These are phyloP conservation scores for Pyropia haitanensis DNA, from an alignment of 23 red algal species.

Conservation along the genomic window DNA sequence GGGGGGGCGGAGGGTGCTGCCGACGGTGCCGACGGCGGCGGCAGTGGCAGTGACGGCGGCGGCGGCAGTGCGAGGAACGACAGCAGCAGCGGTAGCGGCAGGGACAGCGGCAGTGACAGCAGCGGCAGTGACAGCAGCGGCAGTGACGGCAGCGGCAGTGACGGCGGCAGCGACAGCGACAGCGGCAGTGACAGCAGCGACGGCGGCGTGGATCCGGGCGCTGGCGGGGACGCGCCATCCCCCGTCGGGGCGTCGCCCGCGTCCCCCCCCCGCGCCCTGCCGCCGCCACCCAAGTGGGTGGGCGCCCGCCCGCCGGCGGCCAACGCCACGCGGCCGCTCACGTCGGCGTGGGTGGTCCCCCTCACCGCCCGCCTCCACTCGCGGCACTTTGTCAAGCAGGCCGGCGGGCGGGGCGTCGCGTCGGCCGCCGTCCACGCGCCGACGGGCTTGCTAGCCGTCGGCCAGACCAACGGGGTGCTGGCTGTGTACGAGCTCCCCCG, in stretches of 20 bases:
- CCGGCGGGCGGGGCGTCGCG: slow-evolving; percentile 11
- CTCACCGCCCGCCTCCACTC: slow-evolving; percentile 38
- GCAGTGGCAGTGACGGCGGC: no score
- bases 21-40: no score
- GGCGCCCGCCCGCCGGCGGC: no score
- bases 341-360: slow-evolving; percentile 15
- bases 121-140: neutral
- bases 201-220: neutral
- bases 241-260: no score
- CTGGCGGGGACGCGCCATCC: neutral
- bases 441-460: slow-evolving; percentile 24
- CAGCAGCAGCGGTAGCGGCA: no score
- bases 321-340: neutral
- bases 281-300: neutral
- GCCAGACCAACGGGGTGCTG: slow-evolving; percentile 75
- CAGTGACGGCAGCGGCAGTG: neutral
- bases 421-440: slow-evolving; percentile 21
- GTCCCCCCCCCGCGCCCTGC: no score
- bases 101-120: neutral
- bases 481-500: slow-evolving; percentile 54
- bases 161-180: neutral
- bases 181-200: neutral
- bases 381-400: slow-evolving; percentile 67
- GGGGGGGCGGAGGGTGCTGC: no score
- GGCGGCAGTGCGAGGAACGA: no score